phyloP scores from a whole-genome alignment of 2,329 filamentous ascomycete species.

The Neopestalotiopsis rosae region DNA sequence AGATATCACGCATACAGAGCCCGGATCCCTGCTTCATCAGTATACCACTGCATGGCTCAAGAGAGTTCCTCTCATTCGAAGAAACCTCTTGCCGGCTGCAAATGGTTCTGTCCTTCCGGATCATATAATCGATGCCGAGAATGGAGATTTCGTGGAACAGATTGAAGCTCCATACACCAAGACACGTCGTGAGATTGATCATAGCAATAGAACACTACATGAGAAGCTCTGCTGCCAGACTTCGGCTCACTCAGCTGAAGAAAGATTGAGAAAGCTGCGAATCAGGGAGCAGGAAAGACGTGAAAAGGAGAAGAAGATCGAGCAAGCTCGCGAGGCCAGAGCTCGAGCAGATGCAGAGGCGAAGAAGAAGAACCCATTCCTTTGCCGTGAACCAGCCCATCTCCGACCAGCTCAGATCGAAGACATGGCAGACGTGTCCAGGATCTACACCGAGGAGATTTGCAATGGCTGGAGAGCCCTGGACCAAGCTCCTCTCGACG shows the following conservation, averaged over 20 bases:
- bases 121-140: too few species aligned
- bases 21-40: too few species aligned
- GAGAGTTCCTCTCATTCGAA: too few species aligned
- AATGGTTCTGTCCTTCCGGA: too few species aligned
- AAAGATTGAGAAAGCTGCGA: not conserved
- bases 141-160: too few species aligned
- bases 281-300: not conserved
- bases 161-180: too few species aligned
- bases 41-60: too few species aligned
- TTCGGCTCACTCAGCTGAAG: not conserved
- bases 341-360: slow-evolving; percentile 7
- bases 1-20: too few species aligned
- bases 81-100: too few species aligned
- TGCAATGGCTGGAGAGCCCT: slow-evolving; percentile 33
- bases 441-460: slow-evolving; percentile 52
- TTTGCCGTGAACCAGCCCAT: slow-evolving; percentile 37
- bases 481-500: slow-evolving; percentile 34
- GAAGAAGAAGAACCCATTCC: slow-evolving; percentile 24
- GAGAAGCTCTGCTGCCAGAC: not conserved
- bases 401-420: slow-evolving; percentile 45
- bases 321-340: not conserved
- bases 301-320: not conserved
- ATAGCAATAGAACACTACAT: not conserved
- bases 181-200: too few species aligned
- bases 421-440: slow-evolving; percentile 46